A percentile compares a stretch with the other conserved stretches of the same genome.
Conservation (phyloP, 352 stramenopile genomes). For the Elongisporangium prolatum region DNA sequence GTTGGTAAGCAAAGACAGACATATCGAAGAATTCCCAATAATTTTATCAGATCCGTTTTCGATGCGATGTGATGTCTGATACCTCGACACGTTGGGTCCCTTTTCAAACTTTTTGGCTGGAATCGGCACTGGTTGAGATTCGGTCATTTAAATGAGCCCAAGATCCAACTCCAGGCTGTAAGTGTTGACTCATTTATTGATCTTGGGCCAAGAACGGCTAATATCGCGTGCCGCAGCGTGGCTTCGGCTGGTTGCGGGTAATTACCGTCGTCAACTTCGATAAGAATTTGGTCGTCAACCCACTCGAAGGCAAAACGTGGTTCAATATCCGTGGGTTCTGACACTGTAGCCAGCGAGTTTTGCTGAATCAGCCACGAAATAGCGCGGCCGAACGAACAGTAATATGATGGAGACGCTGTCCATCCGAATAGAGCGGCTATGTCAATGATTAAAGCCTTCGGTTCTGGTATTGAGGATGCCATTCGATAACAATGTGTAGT, state of each 20-base stretch:
- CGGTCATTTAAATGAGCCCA: conserved; percentile 12
- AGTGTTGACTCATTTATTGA: conserved; percentile 27
- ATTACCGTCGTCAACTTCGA: conserved; percentile 8
- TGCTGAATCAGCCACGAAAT: conserved; percentile 10
- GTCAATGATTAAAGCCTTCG: conserved; percentile 6
- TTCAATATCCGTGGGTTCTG: conserved; percentile 1
- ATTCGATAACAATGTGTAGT: conserved; percentile 9
- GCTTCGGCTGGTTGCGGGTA: conserved; percentile 3
- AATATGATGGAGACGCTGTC: conserved; percentile 12
- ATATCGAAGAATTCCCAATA: conserved; percentile 20
- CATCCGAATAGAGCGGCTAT: conserved; percentile 12
- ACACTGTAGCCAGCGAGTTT: conserved; percentile 13
- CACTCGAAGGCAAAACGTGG: conserved; percentile 22
- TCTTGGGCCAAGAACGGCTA: conserved; percentile 12
- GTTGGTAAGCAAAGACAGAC: conserved; percentile 12
- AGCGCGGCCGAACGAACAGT: conserved; percentile 6
- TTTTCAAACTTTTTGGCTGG: conserved; percentile 15
- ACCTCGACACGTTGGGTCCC: not conserved
- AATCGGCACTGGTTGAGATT: conserved; percentile 11
- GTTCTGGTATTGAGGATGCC: conserved; percentile 8
- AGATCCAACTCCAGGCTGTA: conserved; percentile 12
- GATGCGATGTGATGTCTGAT: not conserved
- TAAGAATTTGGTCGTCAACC: conserved; percentile 24
- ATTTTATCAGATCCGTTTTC: conserved; percentile 9
- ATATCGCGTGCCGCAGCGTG: conserved; percentile 8